Percentiles rank a stretch among this genome's conserved stretches.
Evolutionary conservation across 2,329 filamentous ascomycete species (phyloP).

Genomic region (Fusarium drepaniforme): DNA sequence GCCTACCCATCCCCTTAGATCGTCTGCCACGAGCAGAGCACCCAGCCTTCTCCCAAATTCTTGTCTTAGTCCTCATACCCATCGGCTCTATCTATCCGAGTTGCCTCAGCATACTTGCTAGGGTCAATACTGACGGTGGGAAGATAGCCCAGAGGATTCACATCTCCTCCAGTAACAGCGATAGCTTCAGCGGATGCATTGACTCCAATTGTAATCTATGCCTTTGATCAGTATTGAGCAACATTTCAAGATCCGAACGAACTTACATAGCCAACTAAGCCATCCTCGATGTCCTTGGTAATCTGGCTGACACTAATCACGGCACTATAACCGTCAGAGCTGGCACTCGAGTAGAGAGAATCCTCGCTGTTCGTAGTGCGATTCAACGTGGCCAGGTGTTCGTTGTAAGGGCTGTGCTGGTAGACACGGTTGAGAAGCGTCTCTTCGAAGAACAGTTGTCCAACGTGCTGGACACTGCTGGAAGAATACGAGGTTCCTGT

Average conservation of each 20-base stretch:
- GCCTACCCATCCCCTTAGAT: too few relatives aligned
- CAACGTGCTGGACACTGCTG: slow-evolving; percentile 2
- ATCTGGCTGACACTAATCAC: neutral
- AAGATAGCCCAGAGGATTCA: neutral
- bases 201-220: neutral
- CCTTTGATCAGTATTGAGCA: neutral
- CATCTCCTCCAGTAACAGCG: neutral
- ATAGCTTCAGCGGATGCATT: neutral
- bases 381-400: neutral
- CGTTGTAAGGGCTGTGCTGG: neutral
- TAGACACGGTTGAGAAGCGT: neutral
- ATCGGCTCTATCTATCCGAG: neutral
- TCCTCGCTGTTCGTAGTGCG: neutral
- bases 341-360: neutral
- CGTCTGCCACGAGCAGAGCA: neutral
- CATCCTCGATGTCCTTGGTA: neutral
- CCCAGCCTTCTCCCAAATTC: neutral
- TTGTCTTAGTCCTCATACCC: neutral
- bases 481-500: slow-evolving; percentile 17
- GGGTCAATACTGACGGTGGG: neutral
- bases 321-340: neutral
- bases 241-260: neutral
- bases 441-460: neutral
- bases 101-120: neutral
- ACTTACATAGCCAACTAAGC: neutral